These are phyloP conservation scores for Colletotrichum filicis DNA, from an alignment of 2,329 filamentous ascomycete genomes.

Conservation along the genomic window DNA sequence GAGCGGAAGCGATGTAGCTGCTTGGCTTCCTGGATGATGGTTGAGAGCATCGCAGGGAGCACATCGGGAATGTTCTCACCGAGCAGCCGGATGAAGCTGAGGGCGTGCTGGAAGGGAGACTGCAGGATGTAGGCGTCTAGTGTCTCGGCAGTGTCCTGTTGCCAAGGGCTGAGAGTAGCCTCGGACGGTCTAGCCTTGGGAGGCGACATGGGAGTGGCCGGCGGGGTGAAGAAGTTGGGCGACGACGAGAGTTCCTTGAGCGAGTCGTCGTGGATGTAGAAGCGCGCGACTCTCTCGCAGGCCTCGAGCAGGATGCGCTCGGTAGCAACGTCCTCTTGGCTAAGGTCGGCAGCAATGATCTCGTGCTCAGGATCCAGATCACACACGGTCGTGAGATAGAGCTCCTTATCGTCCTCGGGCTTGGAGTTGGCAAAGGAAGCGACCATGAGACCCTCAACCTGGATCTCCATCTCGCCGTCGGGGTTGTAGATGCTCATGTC, in stretches of 20 bases:
- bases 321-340: constrained; percentile 19
- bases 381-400: constrained; percentile 48
- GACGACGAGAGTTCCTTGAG: constrained; percentile 23
- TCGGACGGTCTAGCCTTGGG: background rate
- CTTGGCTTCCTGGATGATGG: constrained; percentile 44
- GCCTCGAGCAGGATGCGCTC: constrained; percentile 45
- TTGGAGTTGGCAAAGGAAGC: constrained; percentile 44
- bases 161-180: constrained; percentile 15
- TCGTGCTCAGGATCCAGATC: constrained; percentile 54
- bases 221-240: constrained; percentile 25
- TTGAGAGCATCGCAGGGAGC: constrained; percentile 39
- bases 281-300: constrained; percentile 48
- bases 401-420: constrained; percentile 46
- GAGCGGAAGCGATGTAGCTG: constrained; percentile 45
- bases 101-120: constrained; percentile 44
- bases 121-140: constrained; percentile 44
- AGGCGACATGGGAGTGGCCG: constrained; percentile 6
- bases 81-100: constrained; percentile 43
- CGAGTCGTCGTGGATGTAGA: constrained; percentile 39
- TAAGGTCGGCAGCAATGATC: constrained; percentile 40
- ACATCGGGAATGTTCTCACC: constrained; percentile 39
- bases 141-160: constrained; percentile 41
- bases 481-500: constrained; percentile 50
- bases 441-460: constrained; percentile 46
- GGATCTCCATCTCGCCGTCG: constrained; percentile 43